Conservation (phyloP, 2,329 filamentous ascomycete species). For the Fusarium albosuccineum region DNA sequence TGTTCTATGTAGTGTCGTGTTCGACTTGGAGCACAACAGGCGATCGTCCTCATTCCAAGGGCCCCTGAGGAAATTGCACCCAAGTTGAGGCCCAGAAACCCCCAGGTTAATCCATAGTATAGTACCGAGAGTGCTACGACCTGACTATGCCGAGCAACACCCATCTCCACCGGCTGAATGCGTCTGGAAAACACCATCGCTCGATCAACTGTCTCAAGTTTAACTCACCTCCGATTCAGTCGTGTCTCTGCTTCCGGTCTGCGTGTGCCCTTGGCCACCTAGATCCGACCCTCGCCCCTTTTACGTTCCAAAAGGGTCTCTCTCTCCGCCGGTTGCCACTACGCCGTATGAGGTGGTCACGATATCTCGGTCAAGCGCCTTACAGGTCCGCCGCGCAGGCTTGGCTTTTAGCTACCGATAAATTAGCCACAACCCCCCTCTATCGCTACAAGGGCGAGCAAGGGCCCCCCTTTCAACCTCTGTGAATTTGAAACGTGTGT, state of each 20-base stretch:
- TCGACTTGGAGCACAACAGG: too few species aligned
- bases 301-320: neutral
- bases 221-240: neutral
- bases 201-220: neutral
- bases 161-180: neutral
- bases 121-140: too few species aligned
- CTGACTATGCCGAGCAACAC: neutral
- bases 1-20: too few species aligned
- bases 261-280: neutral
- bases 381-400: neutral
- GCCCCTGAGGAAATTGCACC: too few species aligned
- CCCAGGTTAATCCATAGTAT: too few species aligned
- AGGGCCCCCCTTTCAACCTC: slow-evolving; percentile 1
- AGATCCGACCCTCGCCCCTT: neutral
- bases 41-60: too few species aligned
- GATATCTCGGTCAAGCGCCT: slow-evolving; percentile 3
- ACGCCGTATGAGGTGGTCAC: slow-evolving; percentile 4
- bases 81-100: too few species aligned
- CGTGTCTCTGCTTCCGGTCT: slow-evolving; percentile 5
- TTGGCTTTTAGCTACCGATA: slow-evolving; percentile 3
- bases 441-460: neutral
- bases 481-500: neutral
- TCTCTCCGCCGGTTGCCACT: neutral
- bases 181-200: neutral
- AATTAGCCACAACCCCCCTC: slow-evolving; percentile 5